Conservation (phyloP, 176 grass and related monocot species). For the Areca catechu region DNA sequence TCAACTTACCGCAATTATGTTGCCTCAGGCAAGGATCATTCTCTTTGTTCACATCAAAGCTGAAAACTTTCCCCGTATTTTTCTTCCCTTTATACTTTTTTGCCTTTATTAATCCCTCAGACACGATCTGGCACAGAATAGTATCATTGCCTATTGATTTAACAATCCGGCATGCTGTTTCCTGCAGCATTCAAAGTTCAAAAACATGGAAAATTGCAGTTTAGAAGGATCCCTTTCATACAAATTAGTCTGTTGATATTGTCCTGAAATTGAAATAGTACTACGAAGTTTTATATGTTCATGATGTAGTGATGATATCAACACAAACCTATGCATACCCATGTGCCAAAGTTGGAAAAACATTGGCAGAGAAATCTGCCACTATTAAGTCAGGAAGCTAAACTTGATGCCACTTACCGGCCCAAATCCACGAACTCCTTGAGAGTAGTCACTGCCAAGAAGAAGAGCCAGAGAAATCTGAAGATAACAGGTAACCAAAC, state of each 20-base stretch:
- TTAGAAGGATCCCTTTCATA: background rate
- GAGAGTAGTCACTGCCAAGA: conserved; percentile 90
- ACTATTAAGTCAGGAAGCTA: too few relatives aligned
- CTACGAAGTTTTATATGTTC: too few relatives aligned
- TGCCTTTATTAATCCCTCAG: conserved; percentile 46
- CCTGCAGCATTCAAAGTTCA: conserved; percentile 40
- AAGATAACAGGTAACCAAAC: conserved; percentile 13
- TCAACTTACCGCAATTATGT: conserved; percentile 28
- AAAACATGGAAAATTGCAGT: background rate
- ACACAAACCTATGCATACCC: too few relatives aligned
- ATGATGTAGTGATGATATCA: too few relatives aligned
- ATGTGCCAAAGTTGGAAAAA: too few relatives aligned
- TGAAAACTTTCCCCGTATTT: conserved; percentile 4
- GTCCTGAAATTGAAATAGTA: too few relatives aligned
- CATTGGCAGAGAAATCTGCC: too few relatives aligned
- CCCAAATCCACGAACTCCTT: conserved; percentile 71
- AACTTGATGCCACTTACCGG: conserved; percentile 37
- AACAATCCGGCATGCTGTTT: conserved; percentile 77
- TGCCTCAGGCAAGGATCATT: conserved; percentile 31
- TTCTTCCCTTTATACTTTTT: conserved; percentile 62
- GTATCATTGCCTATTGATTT: conserved; percentile 69
- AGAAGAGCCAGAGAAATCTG: conserved; percentile 88
- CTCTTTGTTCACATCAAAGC: conserved; percentile 20
- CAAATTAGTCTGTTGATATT: background rate
- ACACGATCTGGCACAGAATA: conserved; percentile 65